Conservation (phyloP, 208 protist genomes). For the Wallacemonas sp. region DNA sequence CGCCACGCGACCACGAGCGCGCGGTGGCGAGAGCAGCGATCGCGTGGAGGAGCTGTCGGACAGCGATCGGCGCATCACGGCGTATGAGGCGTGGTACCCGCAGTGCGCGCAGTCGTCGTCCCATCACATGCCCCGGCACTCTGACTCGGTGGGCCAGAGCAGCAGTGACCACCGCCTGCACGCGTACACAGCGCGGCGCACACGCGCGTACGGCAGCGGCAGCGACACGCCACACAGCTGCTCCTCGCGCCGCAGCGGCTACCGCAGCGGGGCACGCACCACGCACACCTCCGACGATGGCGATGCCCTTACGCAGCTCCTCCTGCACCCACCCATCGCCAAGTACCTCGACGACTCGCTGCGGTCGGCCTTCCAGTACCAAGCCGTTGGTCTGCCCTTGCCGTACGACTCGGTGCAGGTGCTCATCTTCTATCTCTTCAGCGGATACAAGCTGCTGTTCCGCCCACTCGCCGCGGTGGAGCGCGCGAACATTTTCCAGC, state of each 20-base stretch:
- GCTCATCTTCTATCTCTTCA: conserved; percentile 40
- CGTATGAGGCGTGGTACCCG: conserved; percentile 6
- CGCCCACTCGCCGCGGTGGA: conserved; percentile 35
- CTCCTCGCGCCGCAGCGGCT: background rate
- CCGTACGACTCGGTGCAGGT: conserved; percentile 40
- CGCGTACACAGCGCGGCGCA: no score
- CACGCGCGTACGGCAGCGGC: background rate
- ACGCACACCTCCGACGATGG: conserved; percentile 5
- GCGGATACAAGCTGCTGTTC: conserved; percentile 37
- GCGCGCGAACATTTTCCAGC: conserved; percentile 37
- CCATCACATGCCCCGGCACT: no score
- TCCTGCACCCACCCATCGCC: conserved; percentile 36
- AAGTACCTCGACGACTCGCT: conserved; percentile 30
- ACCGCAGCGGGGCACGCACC: background rate
- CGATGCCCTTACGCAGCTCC: conserved; percentile 28
- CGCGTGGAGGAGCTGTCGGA: no score
- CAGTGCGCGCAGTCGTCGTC: no score
- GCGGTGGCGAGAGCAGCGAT: no score
- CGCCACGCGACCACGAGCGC: no score
- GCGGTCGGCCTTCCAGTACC: conserved; percentile 33
- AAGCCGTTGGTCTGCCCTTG: conserved; percentile 25
- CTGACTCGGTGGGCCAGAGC: background rate
- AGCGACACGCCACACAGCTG: background rate
- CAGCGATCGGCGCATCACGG: background rate
- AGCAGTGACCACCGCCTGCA: conserved; percentile 7